phyloP scores from a whole-genome alignment of 2,329 filamentous ascomycete genomes.

The Cladosporium sp. region DNA sequence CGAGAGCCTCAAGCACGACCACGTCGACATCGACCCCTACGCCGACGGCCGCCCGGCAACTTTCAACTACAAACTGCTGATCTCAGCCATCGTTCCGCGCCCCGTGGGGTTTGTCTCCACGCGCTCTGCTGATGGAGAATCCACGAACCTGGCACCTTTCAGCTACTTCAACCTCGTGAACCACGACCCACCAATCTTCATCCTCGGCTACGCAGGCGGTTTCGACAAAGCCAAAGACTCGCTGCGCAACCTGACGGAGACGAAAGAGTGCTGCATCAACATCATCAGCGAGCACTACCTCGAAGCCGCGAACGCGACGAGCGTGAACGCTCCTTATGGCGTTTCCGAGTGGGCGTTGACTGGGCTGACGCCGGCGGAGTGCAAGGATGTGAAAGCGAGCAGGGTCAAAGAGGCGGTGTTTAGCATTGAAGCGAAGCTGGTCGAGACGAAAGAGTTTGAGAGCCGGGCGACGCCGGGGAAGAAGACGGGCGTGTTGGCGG shows the following conservation, averaged over 20 bases:
- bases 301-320: slow-evolving; percentile 83
- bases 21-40: slow-evolving; percentile 81
- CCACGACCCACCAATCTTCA: slow-evolving; percentile 85
- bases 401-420: slow-evolving; percentile 83
- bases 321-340: slow-evolving; percentile 75
- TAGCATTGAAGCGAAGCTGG: slow-evolving; percentile 75
- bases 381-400: slow-evolving; percentile 65
- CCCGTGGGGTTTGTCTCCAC: slow-evolving; percentile 71
- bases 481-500: slow-evolving; percentile 71
- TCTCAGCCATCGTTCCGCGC: slow-evolving; percentile 77
- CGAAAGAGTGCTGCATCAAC: slow-evolving; percentile 74
- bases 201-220: slow-evolving; percentile 60
- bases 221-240: slow-evolving; percentile 72
- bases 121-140: slow-evolving; percentile 59
- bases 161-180: slow-evolving; percentile 81
- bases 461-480: slow-evolving; percentile 68
- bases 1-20: slow-evolving; percentile 53
- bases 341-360: slow-evolving; percentile 76
- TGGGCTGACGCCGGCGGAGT: slow-evolving; percentile 70
- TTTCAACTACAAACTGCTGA: slow-evolving; percentile 90
- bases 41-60: slow-evolving; percentile 64
- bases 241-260: slow-evolving; percentile 70
- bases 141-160: slow-evolving; percentile 81
- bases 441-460: slow-evolving; percentile 75
- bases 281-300: slow-evolving; percentile 81